Evolutionary conservation across 1,139 yeast species (phyloP).

Genomic region (Suhomyces terraborum): DNA sequence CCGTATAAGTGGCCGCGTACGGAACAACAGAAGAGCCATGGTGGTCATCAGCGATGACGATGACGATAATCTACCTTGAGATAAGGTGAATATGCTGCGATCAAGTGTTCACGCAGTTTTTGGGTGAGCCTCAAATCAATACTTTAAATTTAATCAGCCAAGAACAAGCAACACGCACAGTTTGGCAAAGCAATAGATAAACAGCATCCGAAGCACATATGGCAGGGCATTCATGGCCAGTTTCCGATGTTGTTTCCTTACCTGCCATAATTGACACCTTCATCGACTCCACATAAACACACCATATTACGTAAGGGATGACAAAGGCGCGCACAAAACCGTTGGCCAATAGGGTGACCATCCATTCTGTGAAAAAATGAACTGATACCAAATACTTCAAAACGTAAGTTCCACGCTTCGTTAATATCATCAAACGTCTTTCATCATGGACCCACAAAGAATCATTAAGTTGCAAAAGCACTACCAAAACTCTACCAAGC

Average conservation of each 20-base stretch:
- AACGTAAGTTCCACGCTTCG: slow-evolving; percentile 6
- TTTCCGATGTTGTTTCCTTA: too few species aligned
- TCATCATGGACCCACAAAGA: slow-evolving; percentile 58
- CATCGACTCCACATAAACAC: too few species aligned
- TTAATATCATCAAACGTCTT: slow-evolving; percentile 1
- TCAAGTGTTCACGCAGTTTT: too few species aligned
- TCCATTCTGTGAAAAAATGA: slow-evolving; percentile 21
- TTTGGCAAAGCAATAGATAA: too few species aligned
- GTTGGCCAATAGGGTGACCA: slow-evolving; percentile 11
- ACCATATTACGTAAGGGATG: slow-evolving; percentile 8
- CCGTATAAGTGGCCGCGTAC: slow-evolving; percentile 1
- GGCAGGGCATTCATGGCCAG: too few species aligned
- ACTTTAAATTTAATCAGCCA: too few species aligned
- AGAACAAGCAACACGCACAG: too few species aligned
- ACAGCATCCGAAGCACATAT: too few species aligned
- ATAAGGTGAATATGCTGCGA: too few species aligned
- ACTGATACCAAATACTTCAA: slow-evolving; percentile 18
- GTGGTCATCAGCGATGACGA: slow-evolving; percentile 20
- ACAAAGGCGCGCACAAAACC: slow-evolving; percentile 5
- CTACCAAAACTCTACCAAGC: slow-evolving; percentile 71
- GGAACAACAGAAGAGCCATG: slow-evolving; percentile 5
- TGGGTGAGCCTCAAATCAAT: too few species aligned
- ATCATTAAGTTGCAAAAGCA: slow-evolving; percentile 74
- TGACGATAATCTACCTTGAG: too few species aligned
- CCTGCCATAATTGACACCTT: too few species aligned